phyloP scores from a whole-genome alignment of 768 basidiomycete species.

The Serendipita sp. region DNA sequence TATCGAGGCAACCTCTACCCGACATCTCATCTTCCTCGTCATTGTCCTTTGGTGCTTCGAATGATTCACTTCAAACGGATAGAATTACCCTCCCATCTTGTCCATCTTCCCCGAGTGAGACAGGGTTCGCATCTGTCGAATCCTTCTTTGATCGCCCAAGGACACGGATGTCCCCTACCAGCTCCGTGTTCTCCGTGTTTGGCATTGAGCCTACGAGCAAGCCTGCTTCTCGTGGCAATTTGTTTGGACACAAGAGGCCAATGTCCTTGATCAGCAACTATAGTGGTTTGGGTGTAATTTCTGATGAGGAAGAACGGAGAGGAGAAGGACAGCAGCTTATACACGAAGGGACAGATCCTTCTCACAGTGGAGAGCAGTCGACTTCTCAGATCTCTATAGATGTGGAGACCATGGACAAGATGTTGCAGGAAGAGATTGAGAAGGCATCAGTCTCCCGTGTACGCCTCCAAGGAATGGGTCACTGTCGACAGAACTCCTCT shows the following conservation, averaged over 20 bases:
- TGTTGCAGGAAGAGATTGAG: background rate
- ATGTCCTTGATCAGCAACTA: conserved; percentile 1
- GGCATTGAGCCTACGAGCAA: background rate
- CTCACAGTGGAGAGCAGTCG: background rate
- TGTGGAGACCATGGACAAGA: background rate
- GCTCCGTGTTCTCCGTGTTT: background rate
- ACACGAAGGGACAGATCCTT: background rate
- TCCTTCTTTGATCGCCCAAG: background rate
- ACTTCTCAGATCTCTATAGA: background rate
- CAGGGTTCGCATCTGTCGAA: background rate
- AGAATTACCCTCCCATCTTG: background rate
- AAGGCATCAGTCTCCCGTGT: background rate
- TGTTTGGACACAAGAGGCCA: background rate
- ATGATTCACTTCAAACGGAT: background rate
- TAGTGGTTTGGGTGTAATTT: background rate
- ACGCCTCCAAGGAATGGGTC: background rate
- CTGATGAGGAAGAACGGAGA: background rate
- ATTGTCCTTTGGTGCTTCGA: background rate
- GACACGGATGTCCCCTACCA: background rate
- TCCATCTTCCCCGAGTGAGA: background rate
- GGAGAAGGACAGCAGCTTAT: background rate
- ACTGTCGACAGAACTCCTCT: background rate
- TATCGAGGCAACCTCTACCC: background rate
- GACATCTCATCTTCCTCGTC: background rate
- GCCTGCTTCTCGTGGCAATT: background rate